Base-by-base conservation (phyloP, 176 grass and related monocot species). In the Zoysia pacifica region DNA sequence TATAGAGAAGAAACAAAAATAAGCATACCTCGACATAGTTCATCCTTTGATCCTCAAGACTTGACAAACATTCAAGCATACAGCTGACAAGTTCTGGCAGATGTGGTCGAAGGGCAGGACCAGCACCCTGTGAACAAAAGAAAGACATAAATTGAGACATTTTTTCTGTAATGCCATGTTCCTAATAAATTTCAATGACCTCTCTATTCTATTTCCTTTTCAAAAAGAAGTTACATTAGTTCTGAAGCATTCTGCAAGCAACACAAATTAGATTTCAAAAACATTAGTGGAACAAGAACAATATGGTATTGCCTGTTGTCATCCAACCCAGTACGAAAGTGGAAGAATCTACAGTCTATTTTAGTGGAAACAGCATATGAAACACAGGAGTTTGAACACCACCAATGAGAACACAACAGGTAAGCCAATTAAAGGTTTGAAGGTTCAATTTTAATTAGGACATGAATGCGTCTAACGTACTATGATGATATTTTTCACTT, bases 61-160 rank as follows among this genome's bases (percentile, higher is more conserved):
- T 97, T 89, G 94, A 97, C 69, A 97, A 90, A 62, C 89, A 97
- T 77, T 97, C 94, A 12, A 97, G 91, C 94, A 97, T 97, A 85
- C 94, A 97, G 75, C 82, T 80, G 51, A 94, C 94, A 81, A 97
- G 89, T 87, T 97, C 94, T 46, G 94, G 66, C 28, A 97, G 70
- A 88, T 97, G 91, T 37, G 86, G 87, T 15, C 78, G 83, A 79
- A 97, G 84, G 70, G 91, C 83, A 81, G 75, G 65, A 65, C 91
- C 91, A 85, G 91, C 94, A 79, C 90, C 92, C 94, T 97, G 53
- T 16, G 76, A 79, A 70, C 67, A 84, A 68, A 40, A 80, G 35
- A 41, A 75, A 62, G 59, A 62, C 9, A 62, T 62, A 36, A 62
- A 9, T 4, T 11, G 20, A 62, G 19, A 20, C 9, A 12, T 81